Evolutionary conservation across 768 basidiomycete species (phyloP).

Genomic region (Termitomyces sp.): DNA sequence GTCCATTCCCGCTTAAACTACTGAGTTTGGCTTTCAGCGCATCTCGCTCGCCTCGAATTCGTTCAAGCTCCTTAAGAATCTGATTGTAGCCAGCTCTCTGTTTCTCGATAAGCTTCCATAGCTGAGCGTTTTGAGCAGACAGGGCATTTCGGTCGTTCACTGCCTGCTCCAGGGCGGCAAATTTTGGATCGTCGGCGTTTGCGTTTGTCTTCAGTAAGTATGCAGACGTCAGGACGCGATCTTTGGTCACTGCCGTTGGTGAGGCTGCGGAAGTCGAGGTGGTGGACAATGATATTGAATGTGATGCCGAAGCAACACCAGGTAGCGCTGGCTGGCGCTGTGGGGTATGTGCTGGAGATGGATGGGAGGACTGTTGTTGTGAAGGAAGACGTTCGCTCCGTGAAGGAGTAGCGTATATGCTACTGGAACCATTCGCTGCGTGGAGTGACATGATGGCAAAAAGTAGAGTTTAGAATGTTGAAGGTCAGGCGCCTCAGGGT

Average conservation of each 20-base stretch:
- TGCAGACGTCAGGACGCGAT: slow-evolving; percentile 15
- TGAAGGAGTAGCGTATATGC: slow-evolving; percentile 23
- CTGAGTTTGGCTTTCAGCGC: slow-evolving; percentile 46
- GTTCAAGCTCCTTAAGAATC: slow-evolving; percentile 79
- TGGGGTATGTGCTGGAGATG: slow-evolving; percentile 26
- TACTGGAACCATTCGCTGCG: slow-evolving; percentile 10
- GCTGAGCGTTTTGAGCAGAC: slow-evolving; percentile 78
- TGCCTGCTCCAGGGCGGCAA: slow-evolving; percentile 71
- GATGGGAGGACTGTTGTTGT: slow-evolving; percentile 26
- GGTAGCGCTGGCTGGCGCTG: slow-evolving; percentile 9
- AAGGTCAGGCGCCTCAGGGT: slow-evolving; percentile 5
- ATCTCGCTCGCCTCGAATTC: slow-evolving; percentile 78
- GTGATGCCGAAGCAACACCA: slow-evolving; percentile 6
- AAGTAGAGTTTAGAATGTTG: slow-evolving; percentile 5
- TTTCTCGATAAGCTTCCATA: slow-evolving; percentile 95
- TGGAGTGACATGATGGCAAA: slow-evolving; percentile 15
- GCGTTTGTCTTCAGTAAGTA: slow-evolving; percentile 51
- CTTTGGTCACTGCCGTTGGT: slow-evolving; percentile 11
- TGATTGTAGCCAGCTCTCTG: slow-evolving; percentile 78
- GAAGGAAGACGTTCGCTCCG: slow-evolving; percentile 29
- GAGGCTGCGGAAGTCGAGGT: slow-evolving; percentile 4
- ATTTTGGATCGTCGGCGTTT: slow-evolving; percentile 43
- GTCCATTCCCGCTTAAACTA: slow-evolving; percentile 19
- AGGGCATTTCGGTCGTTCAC: slow-evolving; percentile 78
- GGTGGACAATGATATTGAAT: slow-evolving; percentile 13